Conservation (phyloP, 768 basidiomycete genomes). For the Lentinula edodes region DNA sequence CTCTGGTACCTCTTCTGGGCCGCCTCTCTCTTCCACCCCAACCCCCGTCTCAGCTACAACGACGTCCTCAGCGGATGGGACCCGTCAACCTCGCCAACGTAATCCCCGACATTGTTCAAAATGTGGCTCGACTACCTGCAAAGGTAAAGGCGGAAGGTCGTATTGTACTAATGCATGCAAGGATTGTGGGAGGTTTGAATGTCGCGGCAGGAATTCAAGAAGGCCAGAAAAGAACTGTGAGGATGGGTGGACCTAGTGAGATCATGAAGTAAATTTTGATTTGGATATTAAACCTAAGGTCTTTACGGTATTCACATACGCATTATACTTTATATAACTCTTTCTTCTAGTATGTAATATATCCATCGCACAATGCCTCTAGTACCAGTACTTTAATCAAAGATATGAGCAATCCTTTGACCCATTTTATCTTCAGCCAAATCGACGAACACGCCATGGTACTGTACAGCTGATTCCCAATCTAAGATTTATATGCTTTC, state of each 20-base stretch:
- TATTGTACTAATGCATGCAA: conserved; percentile 74
- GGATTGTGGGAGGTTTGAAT: conserved; percentile 79
- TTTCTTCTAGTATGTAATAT: too few relatives aligned
- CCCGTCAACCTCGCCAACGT: conserved; percentile 43
- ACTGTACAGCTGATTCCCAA: not conserved
- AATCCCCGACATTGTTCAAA: conserved; percentile 75
- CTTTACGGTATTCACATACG: too few relatives aligned
- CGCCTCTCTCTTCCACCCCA: not conserved
- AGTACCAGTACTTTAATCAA: not conserved
- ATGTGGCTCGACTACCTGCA: conserved; percentile 76
- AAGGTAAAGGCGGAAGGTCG: conserved; percentile 72
- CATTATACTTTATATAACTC: too few relatives aligned
- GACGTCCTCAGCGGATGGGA: conserved; percentile 7
- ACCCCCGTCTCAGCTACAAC: not conserved
- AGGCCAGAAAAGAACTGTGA: conserved; percentile 70
- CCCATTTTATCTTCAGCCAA: not conserved
- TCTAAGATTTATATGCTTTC: not conserved
- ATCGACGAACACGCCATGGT: not conserved
- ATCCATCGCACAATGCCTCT: not conserved
- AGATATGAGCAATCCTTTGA: not conserved
- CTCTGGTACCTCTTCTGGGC: not conserved
- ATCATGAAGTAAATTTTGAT: not conserved
- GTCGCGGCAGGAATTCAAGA: conserved; percentile 72
- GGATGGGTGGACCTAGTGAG: conserved; percentile 43
- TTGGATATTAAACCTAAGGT: too few relatives aligned